Conservation (phyloP, 1,284 basidiomycete genomes). For the Stygiomarasmius scandens region DNA sequence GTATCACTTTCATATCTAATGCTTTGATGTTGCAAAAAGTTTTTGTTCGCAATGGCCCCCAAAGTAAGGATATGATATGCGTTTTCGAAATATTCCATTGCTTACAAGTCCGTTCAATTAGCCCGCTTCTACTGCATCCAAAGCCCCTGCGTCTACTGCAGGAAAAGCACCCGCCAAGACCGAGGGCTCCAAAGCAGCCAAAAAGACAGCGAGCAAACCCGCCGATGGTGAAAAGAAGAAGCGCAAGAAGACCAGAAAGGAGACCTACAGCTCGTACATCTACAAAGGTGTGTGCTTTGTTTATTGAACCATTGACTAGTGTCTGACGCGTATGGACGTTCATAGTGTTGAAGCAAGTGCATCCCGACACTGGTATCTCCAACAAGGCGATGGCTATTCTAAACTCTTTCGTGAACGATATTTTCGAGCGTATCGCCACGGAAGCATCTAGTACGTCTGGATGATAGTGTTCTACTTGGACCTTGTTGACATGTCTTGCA, state of each 20-base stretch:
- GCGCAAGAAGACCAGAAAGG: constrained; percentile 83
- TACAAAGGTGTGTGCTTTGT: constrained; percentile 69
- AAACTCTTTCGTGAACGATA: constrained; percentile 82
- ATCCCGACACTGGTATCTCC: constrained; percentile 85
- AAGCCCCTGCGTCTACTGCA: constrained; percentile 75
- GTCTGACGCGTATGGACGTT: constrained; percentile 3
- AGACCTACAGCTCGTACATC: constrained; percentile 91
- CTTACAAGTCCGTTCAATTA: background rate
- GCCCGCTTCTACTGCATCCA: constrained; percentile 77
- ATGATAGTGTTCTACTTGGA: constrained; percentile 31
- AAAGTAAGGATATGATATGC: constrained; percentile 8
- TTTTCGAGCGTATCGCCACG: constrained; percentile 82
- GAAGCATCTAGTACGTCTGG: constrained; percentile 73
- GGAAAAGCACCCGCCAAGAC: constrained; percentile 78
- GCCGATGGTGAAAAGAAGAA: constrained; percentile 81
- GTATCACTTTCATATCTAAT: background rate
- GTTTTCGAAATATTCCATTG: background rate
- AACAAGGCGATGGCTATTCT: constrained; percentile 88
- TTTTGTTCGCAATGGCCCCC: constrained; percentile 10
- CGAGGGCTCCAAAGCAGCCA: constrained; percentile 69
- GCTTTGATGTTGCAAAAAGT: background rate
- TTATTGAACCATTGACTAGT: constrained; percentile 5
- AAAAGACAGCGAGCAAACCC: constrained; percentile 60
- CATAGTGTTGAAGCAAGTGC: constrained; percentile 81
- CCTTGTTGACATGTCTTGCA: constrained; percentile 33